A percentile compares a stretch with the other conserved stretches of the same genome.
phyloP scores from a whole-genome alignment of 495 filamentous ascomycete species.

The Xylaria curta region DNA sequence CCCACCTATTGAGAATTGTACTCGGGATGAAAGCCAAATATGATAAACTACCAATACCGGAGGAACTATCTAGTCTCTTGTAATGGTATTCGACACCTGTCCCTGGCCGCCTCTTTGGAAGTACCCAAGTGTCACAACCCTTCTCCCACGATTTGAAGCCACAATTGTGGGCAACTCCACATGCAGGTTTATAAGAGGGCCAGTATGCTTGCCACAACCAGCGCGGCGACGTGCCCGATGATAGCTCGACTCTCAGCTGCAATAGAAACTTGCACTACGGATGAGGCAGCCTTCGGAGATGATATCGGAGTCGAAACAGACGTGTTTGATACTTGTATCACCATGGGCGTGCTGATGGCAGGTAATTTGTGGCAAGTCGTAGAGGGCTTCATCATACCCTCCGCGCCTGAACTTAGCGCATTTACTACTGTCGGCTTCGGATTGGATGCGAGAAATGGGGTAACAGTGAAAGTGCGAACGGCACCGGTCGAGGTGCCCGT shows the following conservation, averaged over 20 bases:
- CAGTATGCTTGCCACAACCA: conserved; percentile 24
- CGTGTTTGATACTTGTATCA: conserved; percentile 21
- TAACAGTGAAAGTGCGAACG: conserved; percentile 30
- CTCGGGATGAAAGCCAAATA: background rate
- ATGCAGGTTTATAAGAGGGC: conserved; percentile 24
- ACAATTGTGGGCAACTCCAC: background rate
- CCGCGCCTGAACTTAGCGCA: background rate
- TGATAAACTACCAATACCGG: conserved; percentile 13
- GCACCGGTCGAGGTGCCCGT: background rate
- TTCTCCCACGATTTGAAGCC: background rate
- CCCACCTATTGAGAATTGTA: conserved; percentile 41
- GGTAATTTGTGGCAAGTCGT: conserved; percentile 3
- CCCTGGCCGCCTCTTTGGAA: background rate
- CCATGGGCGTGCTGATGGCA: background rate
- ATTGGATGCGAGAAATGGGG: conserved; percentile 26
- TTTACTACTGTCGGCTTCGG: background rate
- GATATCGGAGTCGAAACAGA: conserved; percentile 20
- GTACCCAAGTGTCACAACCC: background rate
- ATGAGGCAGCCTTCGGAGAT: conserved; percentile 3
- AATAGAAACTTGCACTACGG: conserved; percentile 32
- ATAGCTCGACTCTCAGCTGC: conserved; percentile 18
- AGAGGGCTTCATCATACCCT: background rate
- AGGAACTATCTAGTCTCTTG: conserved; percentile 17
- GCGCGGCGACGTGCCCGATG: conserved; percentile 11
- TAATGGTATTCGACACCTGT: background rate